phyloP scores from a whole-genome alignment of 2,329 filamentous ascomycete species.

The Monilinia fructicola region DNA sequence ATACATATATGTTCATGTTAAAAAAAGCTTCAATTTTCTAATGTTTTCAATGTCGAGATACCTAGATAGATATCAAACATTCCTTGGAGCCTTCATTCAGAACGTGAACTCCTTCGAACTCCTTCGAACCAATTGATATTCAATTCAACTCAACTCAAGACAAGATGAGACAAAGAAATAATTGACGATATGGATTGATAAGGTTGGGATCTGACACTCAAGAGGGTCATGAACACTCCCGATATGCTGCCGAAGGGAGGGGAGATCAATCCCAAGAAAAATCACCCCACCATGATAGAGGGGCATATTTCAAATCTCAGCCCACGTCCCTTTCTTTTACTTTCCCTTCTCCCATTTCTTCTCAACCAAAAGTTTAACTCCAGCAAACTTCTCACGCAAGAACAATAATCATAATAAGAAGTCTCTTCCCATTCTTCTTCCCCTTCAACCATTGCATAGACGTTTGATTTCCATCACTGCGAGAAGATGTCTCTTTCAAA shows the following conservation, averaged over 20 bases:
- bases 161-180: not conserved
- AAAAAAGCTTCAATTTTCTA: too few species aligned
- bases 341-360: conserved; percentile 26
- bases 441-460: not conserved
- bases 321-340: conserved; percentile 29
- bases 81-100: not conserved
- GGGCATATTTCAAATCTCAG: conserved; percentile 28
- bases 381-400: not conserved
- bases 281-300: conserved; percentile 34
- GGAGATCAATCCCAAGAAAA: conserved; percentile 10
- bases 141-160: not conserved
- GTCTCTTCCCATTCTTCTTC: not conserved
- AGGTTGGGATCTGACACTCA: conserved; percentile 13
- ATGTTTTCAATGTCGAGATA: too few species aligned
- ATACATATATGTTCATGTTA: too few species aligned
- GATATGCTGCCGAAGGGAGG: conserved; percentile 18
- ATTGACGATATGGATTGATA: not conserved
- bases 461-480: conserved; percentile 10
- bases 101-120: not conserved
- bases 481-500: conserved; percentile 90
- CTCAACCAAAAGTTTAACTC: conserved; percentile 8
- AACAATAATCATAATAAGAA: conserved; percentile 14
- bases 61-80: not conserved
- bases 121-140: not conserved
- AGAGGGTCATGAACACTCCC: conserved; percentile 9